Conservation (phyloP, 2,329 filamentous ascomycete species). For the Ilyonectria mors-panacis region DNA sequence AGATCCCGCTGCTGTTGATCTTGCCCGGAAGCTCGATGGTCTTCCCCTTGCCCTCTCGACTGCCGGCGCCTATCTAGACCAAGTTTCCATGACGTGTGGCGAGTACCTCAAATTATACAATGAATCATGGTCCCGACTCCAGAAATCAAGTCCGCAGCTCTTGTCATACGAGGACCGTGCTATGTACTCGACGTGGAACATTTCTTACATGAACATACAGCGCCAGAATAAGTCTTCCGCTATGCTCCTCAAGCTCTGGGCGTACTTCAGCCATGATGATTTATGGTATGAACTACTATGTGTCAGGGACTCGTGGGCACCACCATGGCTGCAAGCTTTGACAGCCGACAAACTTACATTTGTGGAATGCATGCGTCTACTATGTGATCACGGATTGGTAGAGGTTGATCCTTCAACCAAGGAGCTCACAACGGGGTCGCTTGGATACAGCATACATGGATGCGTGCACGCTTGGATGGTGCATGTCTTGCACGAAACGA, state of each 20-base stretch:
- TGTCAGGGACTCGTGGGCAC: slow-evolving; percentile 25
- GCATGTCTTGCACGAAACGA: slow-evolving; percentile 44
- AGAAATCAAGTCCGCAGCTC: slow-evolving; percentile 48
- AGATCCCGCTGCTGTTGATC: slow-evolving; percentile 50
- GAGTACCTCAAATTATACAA: slow-evolving; percentile 59
- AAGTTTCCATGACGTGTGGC: slow-evolving; percentile 53
- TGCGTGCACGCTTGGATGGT: slow-evolving; percentile 53
- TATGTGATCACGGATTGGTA: slow-evolving; percentile 50
- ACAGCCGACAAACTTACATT: slow-evolving; percentile 43
- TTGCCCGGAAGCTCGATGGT: slow-evolving; percentile 57
- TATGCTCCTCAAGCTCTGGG: slow-evolving; percentile 58
- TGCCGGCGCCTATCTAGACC: slow-evolving; percentile 60
- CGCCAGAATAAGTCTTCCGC: slow-evolving; percentile 43
- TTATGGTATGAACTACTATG: slow-evolving; percentile 61
- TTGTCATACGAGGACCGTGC: slow-evolving; percentile 50
- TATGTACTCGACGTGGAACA: slow-evolving; percentile 56
- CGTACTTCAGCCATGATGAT: slow-evolving; percentile 59
- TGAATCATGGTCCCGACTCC: slow-evolving; percentile 55
- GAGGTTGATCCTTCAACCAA: slow-evolving; percentile 36
- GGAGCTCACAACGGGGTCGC: slow-evolving; percentile 27
- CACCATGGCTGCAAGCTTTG: slow-evolving; percentile 45
- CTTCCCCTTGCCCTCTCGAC: slow-evolving; percentile 63
- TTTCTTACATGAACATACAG: slow-evolving; percentile 56
- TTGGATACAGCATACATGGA: slow-evolving; percentile 51
- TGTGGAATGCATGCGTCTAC: slow-evolving; percentile 44